Percentiles rank a stretch among this genome's conserved stretches.
Conservation (phyloP, 1,284 basidiomycete species). For the Ceratobasidium sp. region DNA sequence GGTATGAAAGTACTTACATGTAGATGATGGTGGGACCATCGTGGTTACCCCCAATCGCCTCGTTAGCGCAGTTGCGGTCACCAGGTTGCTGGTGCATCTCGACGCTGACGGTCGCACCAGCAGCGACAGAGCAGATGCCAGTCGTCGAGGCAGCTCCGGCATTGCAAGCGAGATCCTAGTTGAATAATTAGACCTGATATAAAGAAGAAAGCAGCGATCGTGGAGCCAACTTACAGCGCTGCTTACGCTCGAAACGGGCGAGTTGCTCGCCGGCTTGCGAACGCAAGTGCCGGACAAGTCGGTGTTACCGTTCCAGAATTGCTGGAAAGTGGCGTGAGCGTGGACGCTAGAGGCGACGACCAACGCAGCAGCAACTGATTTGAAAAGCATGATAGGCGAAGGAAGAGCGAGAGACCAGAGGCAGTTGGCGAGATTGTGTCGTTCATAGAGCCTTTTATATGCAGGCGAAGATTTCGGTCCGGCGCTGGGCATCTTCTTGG, state of each 20-base stretch:
- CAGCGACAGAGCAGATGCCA: constrained; percentile 46
- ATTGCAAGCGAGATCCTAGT: constrained; percentile 50
- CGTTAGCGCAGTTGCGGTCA: constrained; percentile 49
- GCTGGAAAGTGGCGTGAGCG: constrained; percentile 50
- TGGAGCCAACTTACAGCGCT: constrained; percentile 57
- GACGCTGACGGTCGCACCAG: constrained; percentile 50
- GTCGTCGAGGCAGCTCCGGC: constrained; percentile 41
- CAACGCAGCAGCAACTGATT: constrained; percentile 17
- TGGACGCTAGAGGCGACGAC: constrained; percentile 42
- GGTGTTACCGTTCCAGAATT: constrained; percentile 46
- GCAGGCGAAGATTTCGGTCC: not conserved
- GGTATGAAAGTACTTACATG: constrained; percentile 26
- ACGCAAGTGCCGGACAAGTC: constrained; percentile 42
- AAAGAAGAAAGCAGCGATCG: not conserved
- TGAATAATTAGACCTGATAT: not conserved
- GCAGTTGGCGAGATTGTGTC: not conserved
- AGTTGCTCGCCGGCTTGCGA: constrained; percentile 47
- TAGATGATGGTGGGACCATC: constrained; percentile 58
- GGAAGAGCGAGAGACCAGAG: not conserved
- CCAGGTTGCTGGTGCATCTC: constrained; percentile 53
- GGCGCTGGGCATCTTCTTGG: not conserved
- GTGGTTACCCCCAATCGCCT: constrained; percentile 52
- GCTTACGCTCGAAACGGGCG: constrained; percentile 61
- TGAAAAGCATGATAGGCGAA: constrained; percentile 16
- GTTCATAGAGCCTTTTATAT: not conserved